Conservation (phyloP, 495 filamentous ascomycete genomes). For the Schizothecium vesticola region DNA sequence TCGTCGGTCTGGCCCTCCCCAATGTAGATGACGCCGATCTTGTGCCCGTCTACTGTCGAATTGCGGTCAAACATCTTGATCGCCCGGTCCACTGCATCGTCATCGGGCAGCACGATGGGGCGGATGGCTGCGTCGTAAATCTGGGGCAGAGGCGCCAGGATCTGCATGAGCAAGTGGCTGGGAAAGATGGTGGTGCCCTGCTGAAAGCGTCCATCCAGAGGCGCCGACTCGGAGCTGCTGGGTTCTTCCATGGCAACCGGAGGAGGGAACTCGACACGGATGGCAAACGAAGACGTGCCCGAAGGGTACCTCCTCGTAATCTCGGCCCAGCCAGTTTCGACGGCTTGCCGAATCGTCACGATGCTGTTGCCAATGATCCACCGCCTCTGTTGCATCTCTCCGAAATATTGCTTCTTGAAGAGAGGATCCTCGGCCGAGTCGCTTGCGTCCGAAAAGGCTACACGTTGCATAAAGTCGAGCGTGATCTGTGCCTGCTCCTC, state of each 20-base stretch:
- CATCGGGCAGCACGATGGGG: constrained; percentile 76
- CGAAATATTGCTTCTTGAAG: constrained; percentile 57
- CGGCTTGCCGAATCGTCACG: constrained; percentile 76
- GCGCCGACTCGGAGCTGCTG: constrained; percentile 35
- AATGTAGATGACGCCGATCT: constrained; percentile 90
- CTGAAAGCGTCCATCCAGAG: constrained; percentile 38
- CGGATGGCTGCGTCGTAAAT: constrained; percentile 50
- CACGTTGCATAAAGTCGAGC: constrained; percentile 92
- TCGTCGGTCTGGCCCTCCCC: constrained; percentile 77
- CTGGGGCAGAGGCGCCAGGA: constrained; percentile 67
- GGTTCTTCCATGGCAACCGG: constrained; percentile 61
- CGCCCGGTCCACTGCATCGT: constrained; percentile 70
- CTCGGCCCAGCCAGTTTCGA: constrained; percentile 66
- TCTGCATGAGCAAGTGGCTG: constrained; percentile 77
- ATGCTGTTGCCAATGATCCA: constrained; percentile 89
- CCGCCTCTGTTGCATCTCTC: constrained; percentile 63
- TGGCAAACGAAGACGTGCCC: constrained; percentile 70
- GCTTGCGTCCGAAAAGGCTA: constrained; percentile 78
- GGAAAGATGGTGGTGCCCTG: constrained; percentile 57
- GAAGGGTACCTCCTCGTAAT: constrained; percentile 81
- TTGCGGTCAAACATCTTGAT: constrained; percentile 79
- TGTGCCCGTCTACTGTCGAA: constrained; percentile 89
- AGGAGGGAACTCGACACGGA: constrained; percentile 65
- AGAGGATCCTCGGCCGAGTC: constrained; percentile 62
- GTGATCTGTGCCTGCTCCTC: constrained; percentile 93